Conservation (phyloP, 2,329 filamentous ascomycete species). For the Exophiala lecanii-corni region DNA sequence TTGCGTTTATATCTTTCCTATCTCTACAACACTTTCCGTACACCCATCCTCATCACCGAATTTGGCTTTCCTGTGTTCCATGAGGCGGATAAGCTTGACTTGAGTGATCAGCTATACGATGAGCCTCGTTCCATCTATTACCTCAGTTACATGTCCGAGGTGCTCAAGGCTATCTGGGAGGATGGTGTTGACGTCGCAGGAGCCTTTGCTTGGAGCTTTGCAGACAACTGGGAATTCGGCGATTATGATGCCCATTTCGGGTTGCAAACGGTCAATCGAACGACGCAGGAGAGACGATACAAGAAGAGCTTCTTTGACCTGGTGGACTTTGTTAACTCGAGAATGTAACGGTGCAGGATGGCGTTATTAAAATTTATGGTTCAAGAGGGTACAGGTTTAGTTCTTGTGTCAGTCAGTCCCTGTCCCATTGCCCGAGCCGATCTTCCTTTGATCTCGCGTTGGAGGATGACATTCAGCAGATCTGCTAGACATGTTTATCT, state of each 20-base stretch:
- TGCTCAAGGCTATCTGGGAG: slow-evolving; percentile 52
- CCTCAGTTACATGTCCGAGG: slow-evolving; percentile 50
- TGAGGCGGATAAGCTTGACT: slow-evolving; percentile 40
- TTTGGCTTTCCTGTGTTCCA: slow-evolving; percentile 54
- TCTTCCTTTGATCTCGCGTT: too few relatives aligned
- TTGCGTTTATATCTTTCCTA: slow-evolving; percentile 57
- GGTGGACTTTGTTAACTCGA: slow-evolving; percentile 47
- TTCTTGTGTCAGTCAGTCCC: too few relatives aligned
- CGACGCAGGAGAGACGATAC: slow-evolving; percentile 47
- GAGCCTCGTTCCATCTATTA: slow-evolving; percentile 53
- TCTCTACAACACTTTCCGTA: slow-evolving; percentile 55
- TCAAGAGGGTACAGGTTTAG: too few relatives aligned
- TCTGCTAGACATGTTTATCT: too few relatives aligned
- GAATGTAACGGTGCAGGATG: slow-evolving; percentile 8
- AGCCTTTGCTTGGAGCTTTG: slow-evolving; percentile 50
- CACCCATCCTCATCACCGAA: slow-evolving; percentile 47
- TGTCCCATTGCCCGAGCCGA: too few relatives aligned
- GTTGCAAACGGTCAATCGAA: slow-evolving; percentile 53
- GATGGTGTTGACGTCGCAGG: slow-evolving; percentile 54
- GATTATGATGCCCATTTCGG: slow-evolving; percentile 48
- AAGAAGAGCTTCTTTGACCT: slow-evolving; percentile 58
- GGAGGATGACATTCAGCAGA: too few relatives aligned
- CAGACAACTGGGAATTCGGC: slow-evolving; percentile 45
- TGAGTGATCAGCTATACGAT: slow-evolving; percentile 52
- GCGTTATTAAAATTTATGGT: too few relatives aligned